Conservation (phyloP, 768 basidiomycete genomes). For the Pisolithus orientalis region DNA sequence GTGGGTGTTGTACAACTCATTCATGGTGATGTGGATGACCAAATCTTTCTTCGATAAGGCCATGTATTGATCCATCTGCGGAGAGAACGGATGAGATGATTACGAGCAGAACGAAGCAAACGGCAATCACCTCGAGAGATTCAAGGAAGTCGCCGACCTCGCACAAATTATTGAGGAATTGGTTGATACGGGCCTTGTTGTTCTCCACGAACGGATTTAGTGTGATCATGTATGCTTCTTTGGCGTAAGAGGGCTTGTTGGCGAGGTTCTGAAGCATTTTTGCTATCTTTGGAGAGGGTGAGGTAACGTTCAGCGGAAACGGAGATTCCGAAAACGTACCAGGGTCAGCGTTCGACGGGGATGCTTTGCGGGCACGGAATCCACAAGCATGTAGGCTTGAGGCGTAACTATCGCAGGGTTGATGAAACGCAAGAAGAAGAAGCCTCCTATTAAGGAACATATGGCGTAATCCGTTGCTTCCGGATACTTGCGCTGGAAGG, state of each 20-base stretch:
- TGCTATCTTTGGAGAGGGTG: constrained; percentile 61
- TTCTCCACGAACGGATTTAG: constrained; percentile 98
- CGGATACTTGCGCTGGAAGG: constrained; percentile 87
- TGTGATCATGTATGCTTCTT: constrained; percentile 98
- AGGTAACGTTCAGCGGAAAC: neutral
- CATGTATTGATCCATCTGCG: constrained; percentile 99
- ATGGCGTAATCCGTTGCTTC: constrained; percentile 98
- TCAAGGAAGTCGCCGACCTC: constrained; percentile 99
- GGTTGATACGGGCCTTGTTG: constrained; percentile 96
- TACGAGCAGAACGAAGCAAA: neutral
- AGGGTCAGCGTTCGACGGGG: constrained; percentile 93
- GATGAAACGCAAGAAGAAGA: constrained; percentile 99
- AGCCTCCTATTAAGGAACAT: constrained; percentile 96
- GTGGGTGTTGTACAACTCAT: constrained; percentile 99
- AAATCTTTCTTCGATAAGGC: constrained; percentile 98
- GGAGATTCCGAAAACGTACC: constrained; percentile 30
- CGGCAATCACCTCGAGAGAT: constrained; percentile 75
- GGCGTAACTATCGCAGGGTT: constrained; percentile 99
- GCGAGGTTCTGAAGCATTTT: constrained; percentile 99
- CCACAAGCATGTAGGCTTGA: constrained; percentile 99
- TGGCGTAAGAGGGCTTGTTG: constrained; percentile 96
- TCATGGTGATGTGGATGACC: constrained; percentile 96
- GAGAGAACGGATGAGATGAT: neutral
- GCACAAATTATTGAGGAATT: constrained; percentile 93
- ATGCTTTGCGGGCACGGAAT: constrained; percentile 96